Evolutionary conservation across 208 protist genomes (phyloP), one percentile per base, ranked within the genome.

Genomic region (Tritrichomonas musculus): DNA sequence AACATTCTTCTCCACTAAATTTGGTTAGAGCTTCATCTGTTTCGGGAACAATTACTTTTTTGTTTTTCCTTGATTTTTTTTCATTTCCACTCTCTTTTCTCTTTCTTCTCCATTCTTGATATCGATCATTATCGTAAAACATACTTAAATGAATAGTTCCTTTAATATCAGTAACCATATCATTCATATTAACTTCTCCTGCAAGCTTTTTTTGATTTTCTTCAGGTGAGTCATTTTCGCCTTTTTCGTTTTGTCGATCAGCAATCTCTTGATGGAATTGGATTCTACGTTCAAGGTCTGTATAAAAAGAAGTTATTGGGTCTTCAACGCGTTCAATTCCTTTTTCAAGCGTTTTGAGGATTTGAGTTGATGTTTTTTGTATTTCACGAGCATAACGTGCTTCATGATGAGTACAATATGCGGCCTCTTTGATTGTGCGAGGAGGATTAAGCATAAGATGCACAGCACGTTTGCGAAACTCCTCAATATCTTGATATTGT

Each of bases 1-100:
- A 95, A n/a, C 82, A 94, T 73, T 95, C 94, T 92, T 94, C 93
- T 5, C 94, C 95, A 17, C 93, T 73, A 69, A 96, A 96, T 80
- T 75, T 39, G 41, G 95, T 64, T 17, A 44, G 49, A 44, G 93
- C 77, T 94, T 93, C 47, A 80, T 82, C 73, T 30, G 41, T 88
- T 57, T 88, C 77, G 17, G 22, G 3, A 20, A 88, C 47, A 57
- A 88, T 47, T 27, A 49, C 57, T 33, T 39, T 53, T 27, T 57
- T 53, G 8, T 88, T 88, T 20, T 88, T 53, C 17, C 17, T 88
- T 1, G 20, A 33, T 20, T 57, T 53, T n/a, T 33, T 53, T 57
- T 36, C 41, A n/a, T 88, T 30, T 8, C 41, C 47, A 33, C 57
- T 20, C 17, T 47, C 33, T 17, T 88, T 53, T 5, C 8, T 4